phyloP scores from a whole-genome alignment of 345 rosid species.

The Erysimum cheiranthoides region DNA sequence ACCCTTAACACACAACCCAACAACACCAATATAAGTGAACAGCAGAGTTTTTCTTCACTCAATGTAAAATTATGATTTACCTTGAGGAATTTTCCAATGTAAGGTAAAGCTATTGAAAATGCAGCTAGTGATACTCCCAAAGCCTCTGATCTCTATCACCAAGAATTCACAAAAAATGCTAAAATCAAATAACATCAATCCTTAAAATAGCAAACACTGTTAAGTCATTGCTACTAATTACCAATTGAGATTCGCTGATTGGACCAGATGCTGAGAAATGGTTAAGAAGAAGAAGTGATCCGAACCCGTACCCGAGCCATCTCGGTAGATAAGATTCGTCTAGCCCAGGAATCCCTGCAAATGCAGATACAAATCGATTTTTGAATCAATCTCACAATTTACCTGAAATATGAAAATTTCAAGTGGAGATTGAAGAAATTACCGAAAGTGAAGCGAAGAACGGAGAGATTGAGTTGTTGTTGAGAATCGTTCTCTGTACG shows the following conservation, averaged over 20 bases:
- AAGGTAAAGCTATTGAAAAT: constrained; percentile 71
- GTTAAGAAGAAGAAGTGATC: constrained; percentile 76
- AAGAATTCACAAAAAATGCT: not conserved
- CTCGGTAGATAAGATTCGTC: constrained; percentile 93
- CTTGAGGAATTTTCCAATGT: constrained; percentile 80
- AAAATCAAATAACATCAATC: too few species aligned
- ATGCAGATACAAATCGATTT: not conserved
- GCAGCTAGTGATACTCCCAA: constrained; percentile 75
- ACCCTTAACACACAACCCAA: constrained; percentile 51
- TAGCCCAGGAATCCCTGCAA: constrained; percentile 77
- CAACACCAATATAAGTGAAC: not conserved
- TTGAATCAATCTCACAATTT: not conserved
- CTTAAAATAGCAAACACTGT: not conserved
- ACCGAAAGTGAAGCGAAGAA: constrained; percentile 94
- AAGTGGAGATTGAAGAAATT: not conserved
- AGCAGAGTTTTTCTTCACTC: not conserved
- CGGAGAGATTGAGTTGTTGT: constrained; percentile 78
- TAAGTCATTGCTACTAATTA: constrained; percentile 4
- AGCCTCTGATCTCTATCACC: constrained; percentile 69
- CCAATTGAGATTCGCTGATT: constrained; percentile 43
- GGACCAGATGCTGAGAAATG: constrained; percentile 47
- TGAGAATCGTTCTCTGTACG: constrained; percentile 50
- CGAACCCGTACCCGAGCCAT: constrained; percentile 93
- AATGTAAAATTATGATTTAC: constrained; percentile 36
- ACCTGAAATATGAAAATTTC: not conserved